Evolutionary conservation across 2,329 filamentous ascomycete genomes (phyloP).

Genomic region (Hymenoscyphus fraxineus): DNA sequence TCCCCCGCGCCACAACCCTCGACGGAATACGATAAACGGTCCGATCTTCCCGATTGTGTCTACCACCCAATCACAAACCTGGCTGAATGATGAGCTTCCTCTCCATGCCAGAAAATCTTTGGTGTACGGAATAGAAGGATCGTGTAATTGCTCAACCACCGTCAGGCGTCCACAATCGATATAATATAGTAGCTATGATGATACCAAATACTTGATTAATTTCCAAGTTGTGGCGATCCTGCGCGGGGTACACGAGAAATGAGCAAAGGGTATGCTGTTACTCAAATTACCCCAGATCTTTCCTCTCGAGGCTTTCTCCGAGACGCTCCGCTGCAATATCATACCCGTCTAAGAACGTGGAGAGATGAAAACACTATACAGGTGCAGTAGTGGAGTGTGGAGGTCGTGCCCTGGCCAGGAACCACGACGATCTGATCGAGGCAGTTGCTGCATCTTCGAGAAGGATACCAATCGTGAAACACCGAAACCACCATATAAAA

Average conservation of each 20-base stretch:
- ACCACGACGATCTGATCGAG: constrained; percentile 26
- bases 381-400: constrained; percentile 22
- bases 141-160: background rate
- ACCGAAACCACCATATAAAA: constrained; percentile 15
- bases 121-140: background rate
- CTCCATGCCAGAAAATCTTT: background rate
- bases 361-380: constrained; percentile 22
- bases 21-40: constrained; percentile 22
- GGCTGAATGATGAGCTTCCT: constrained; percentile 7
- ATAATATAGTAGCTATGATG: background rate
- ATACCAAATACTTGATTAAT: constrained; percentile 3
- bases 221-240: constrained; percentile 3
- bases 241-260: constrained; percentile 8
- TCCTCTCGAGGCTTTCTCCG: constrained; percentile 8
- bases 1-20: constrained; percentile 19
- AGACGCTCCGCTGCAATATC: constrained; percentile 16
- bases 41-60: constrained; percentile 24
- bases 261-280: constrained; percentile 8
- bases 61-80: constrained; percentile 8
- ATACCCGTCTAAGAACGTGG: constrained; percentile 10
- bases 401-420: constrained; percentile 22
- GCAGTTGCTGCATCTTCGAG: constrained; percentile 23
- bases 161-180: constrained; percentile 5
- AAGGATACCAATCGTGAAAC: constrained; percentile 21
- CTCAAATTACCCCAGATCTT: constrained; percentile 15